Evolutionary conservation across 345 rosid species (phyloP), one percentile per base, ranked within the genome.

Genomic region (Rubroshorea leprosula): DNA sequence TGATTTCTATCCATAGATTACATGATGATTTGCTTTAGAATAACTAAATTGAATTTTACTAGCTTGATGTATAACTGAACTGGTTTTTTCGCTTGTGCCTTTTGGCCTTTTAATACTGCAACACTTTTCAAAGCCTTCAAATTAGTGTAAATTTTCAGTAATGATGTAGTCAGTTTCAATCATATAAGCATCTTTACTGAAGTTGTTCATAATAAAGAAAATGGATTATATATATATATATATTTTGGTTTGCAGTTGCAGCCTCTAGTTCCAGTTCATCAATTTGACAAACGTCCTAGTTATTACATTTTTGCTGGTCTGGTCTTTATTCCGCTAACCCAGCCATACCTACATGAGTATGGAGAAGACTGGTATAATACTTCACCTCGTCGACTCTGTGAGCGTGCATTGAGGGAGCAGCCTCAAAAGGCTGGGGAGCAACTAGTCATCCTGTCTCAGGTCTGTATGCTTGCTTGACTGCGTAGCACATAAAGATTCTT

Each of bases 331-430:
- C 96, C 98, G 26, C 90, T 85, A 57, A 78, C 84, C 60, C 98
- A 88, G 69, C 95, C 96, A 14, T 88, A 78, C 68, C 96, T 91
- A 69, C 95, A 88, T 12, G 95, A 85, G 59, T 79, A 83, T 71
- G 96, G 96, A 63, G 98, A 91, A 56, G 98, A 91, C 68, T 91
- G 96, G 96, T 91, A 85, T 62, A 83, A 91, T 72, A 70, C 77
- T 31, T 87, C 90, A 23, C 98, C 94, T 6, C 88, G 95, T 62
- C 80, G 77, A 39, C 78, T 87, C 51, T 91, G 98, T 55, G 88
- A 82, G 57, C 88, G 76, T 51, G 95, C 91, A 16, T 69, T 91
- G 49, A 85, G 77, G 70, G 96, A 91, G 54, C 68, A 77, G 51
- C 96, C 95, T 2, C 78, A 82, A 65, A 77, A 66, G 58, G 69